Base-by-base conservation (phyloP, 2,329 filamentous ascomycete species). In the Hypoxylon sp. region DNA sequence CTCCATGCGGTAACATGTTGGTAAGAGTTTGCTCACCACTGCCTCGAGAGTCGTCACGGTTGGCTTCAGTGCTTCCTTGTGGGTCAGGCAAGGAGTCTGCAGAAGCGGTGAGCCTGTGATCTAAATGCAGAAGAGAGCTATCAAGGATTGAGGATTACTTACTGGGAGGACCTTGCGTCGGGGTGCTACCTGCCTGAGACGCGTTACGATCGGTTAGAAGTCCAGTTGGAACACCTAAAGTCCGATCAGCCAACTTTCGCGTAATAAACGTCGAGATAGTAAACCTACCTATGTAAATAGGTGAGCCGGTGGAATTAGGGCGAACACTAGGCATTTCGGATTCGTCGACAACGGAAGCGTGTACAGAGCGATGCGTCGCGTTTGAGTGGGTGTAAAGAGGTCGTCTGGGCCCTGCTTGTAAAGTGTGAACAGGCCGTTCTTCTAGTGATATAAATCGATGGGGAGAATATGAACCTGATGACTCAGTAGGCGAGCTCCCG, bases 201-300 rank as follows among this genome's bases (percentile, higher is more conserved):
- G 30, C 40, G 16, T 44, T 20, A 4, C 48, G 32, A 24, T 60
- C 20, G 14, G 12, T 11, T 2, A 22, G 24, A 18, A 18, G 26
- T 54, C 38, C 8, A 22, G 11, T 18, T 16, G 32, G 16, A 24
- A 11, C 40, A 42, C 40, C 56, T 51, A 49, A 24, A 50, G 20
- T n/a, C 18, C 18, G 14, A 24, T 60, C 33, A 60, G 56, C 2
- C 33, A 22, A 16, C 4, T 36, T 1, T 20, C 11, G 1, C 7
- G n/a, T 20, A 56, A 20, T 1, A 26, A 26, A 16, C 14, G 36
- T 33, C 3, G 42, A 14, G 3, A 18, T 14, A 2, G 7, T 12
- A 7, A 36, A 51, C 38, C 30, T 64, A 66, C 64, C 30, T n/a
- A 28, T 18, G 14, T 20, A 40, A 22, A 44, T 40, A 16, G 64